phyloP scores from a whole-genome alignment of 305 asterid genomes.

The Solanum hybrid region DNA sequence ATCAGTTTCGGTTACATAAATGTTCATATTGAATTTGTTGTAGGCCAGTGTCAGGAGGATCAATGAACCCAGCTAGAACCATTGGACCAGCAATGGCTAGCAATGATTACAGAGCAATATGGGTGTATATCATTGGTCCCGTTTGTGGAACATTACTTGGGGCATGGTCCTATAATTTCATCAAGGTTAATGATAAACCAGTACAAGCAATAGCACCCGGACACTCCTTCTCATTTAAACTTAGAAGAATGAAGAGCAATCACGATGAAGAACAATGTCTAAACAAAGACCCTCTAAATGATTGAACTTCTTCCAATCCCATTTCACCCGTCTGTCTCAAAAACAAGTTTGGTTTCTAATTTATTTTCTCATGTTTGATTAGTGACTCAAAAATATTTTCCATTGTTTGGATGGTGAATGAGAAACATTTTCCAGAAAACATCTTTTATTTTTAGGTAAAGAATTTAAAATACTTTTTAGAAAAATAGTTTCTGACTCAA shows the following conservation, averaged over 20 bases:
- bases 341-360: background rate
- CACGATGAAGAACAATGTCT: conserved; percentile 6
- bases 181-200: conserved; percentile 43
- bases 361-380: background rate
- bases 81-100: conserved; percentile 86
- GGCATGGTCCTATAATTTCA: conserved; percentile 52
- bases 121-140: conserved; percentile 66
- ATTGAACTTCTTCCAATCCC: background rate
- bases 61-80: conserved; percentile 75
- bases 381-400: background rate
- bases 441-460: background rate
- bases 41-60: conserved; percentile 83
- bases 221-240: conserved; percentile 29
- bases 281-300: conserved; percentile 13
- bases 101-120: conserved; percentile 41
- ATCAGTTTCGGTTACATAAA: background rate
- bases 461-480: background rate
- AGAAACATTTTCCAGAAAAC: no score
- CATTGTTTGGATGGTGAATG: background rate
- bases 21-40: background rate
- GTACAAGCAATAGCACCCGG: conserved; percentile 20
- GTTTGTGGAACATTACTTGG: conserved; percentile 52
- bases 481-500: no score
- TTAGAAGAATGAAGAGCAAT: conserved; percentile 32
- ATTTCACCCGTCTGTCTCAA: background rate